A percentile compares a stretch with the other conserved stretches of the same genome.
These are phyloP conservation scores for Adansonia digitata DNA, from an alignment of 345 rosid genomes.

Conservation along the genomic window DNA sequence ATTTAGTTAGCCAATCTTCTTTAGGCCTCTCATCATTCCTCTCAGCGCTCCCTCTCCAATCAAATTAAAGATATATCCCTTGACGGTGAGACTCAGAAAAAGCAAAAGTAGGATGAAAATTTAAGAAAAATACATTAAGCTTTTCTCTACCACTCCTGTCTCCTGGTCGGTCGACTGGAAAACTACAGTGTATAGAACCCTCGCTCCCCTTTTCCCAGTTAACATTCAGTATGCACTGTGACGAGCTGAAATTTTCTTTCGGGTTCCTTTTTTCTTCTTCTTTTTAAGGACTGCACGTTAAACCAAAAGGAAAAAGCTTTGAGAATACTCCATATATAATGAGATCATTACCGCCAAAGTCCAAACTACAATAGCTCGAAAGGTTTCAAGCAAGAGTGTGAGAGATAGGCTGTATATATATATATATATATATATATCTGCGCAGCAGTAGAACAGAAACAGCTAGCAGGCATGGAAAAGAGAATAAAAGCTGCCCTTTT, in stretches of 20 bases:
- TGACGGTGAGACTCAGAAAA: background rate
- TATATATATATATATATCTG: no score
- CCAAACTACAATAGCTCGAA: background rate
- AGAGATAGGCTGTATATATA: no score
- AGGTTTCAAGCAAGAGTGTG: background rate
- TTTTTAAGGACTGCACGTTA: background rate
- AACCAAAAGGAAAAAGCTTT: background rate
- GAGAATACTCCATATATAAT: background rate
- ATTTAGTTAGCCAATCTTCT: background rate
- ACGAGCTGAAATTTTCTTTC: background rate
- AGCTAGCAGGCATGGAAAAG: constrained; percentile 23
- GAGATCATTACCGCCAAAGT: background rate
- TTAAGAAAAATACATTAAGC: background rate
- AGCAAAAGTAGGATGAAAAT: background rate
- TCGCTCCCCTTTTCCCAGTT: background rate
- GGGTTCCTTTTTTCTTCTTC: background rate
- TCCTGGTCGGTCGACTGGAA: background rate
- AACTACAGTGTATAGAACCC: background rate
- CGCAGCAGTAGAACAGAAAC: background rate
- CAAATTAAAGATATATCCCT: background rate
- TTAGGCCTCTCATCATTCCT: background rate
- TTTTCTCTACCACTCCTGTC: background rate
- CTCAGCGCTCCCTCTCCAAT: background rate
- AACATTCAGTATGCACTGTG: background rate
- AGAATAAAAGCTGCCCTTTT: constrained; percentile 13